A percentile compares a stretch with the other conserved stretches of the same genome.
phyloP scores from a whole-genome alignment of 495 filamentous ascomycete species.

The Clavariopsis aquatica region DNA sequence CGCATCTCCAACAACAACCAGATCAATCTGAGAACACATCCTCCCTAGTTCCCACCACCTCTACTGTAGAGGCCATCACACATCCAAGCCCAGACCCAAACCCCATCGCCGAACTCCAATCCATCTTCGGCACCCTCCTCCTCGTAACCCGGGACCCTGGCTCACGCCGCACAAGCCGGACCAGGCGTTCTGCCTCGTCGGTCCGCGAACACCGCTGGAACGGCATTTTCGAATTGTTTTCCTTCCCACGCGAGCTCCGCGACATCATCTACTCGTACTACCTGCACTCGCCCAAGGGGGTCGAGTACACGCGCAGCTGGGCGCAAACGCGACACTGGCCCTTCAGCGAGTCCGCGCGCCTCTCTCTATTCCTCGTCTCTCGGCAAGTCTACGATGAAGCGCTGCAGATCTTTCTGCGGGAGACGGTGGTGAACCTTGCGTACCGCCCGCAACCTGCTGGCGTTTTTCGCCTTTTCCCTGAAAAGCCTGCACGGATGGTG shows the following conservation, averaged over 20 bases:
- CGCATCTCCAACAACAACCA: no score
- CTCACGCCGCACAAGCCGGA: neutral
- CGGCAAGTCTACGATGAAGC: constrained; percentile 25
- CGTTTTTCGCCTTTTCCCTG: constrained; percentile 2
- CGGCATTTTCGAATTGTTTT: constrained; percentile 16
- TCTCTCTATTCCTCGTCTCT: constrained; percentile 14
- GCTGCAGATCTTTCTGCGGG: constrained; percentile 1
- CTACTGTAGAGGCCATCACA: no score
- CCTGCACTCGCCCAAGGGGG: constrained; percentile 4
- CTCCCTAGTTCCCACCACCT: no score
- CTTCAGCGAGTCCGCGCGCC: neutral
- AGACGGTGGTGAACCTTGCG: constrained; percentile 1
- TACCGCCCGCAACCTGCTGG: neutral
- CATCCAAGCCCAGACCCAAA: no score
- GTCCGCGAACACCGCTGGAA: constrained; percentile 19
- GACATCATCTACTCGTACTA: constrained; percentile 18
- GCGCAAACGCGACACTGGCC: neutral
- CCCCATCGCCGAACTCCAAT: constrained; percentile 7
- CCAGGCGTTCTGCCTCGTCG: neutral
- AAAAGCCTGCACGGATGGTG: neutral
- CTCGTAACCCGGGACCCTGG: neutral
- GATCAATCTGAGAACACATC: no score
- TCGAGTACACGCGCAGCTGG: constrained; percentile 1
- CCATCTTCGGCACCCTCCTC: constrained; percentile 1
- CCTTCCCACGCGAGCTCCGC: constrained; percentile 20